Base-by-base conservation (phyloP, 306 rosid species). In the Sicyos edulis region DNA sequence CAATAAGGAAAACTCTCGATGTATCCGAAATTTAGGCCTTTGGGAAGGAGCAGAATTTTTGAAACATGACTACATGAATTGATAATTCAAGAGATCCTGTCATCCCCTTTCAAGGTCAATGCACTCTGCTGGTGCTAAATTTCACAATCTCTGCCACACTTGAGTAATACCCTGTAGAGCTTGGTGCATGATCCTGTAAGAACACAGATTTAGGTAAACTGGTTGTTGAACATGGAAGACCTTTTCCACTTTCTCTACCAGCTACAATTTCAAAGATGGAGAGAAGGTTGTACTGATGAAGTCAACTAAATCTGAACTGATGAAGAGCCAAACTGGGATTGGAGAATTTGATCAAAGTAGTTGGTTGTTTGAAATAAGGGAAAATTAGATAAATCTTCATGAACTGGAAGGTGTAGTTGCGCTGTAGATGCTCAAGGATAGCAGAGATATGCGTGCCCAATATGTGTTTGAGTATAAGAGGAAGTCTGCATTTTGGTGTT, bases 241-340 rank as follows among this genome's bases (percentile, higher is more conserved):
- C 89, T 7, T 90, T 86, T 80, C 79, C 92, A 4, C 92, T 89
- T 81, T 92, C 92, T 74, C 84, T 86, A 0, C 86, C 91, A 22
- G 77, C 53, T 15, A 85, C 86, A 40, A 74, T 82, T 90, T 89
- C 97, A 13, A 92, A 86, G 76, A 87, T 83, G 83, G 95, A 89
- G 78, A 89, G 96, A 85, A 86, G 92, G 71, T 73, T 92, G 86
- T 92, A 0, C 72, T 89, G 83, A 85, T 92, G 92, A 89, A 89
- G 81, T 88, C 97, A n/a, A 86, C 95, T 1, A 92, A 92, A 79
- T 92, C 97, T 0, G 88, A 67, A 0, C 64, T 92, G 24, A 83
- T 81, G 87, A 85, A 95, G 77, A 89, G 96, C 76, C 97, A 92
- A 80, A 92, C 96, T 71, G 90, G 81, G 47, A 67, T 66, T 14